phyloP scores from a whole-genome alignment of 352 stramenopile species.

The Peronospora destructor region DNA sequence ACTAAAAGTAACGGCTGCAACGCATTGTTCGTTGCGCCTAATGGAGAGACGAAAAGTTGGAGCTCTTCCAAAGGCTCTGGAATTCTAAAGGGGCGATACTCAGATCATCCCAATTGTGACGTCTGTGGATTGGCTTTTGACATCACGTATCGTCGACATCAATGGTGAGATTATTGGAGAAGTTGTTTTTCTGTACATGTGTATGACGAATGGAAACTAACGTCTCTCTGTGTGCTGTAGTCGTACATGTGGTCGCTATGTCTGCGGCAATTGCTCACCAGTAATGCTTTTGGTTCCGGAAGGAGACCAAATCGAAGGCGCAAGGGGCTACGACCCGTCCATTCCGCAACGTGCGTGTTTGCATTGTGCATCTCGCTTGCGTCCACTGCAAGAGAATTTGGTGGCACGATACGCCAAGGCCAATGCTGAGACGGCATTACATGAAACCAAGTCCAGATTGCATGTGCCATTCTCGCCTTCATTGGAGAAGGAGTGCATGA shows the following conservation, averaged over 20 bases:
- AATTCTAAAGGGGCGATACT: constrained; percentile 41
- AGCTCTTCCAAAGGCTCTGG: constrained; percentile 15
- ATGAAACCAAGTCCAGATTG: constrained; percentile 35
- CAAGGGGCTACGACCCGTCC: constrained; percentile 48
- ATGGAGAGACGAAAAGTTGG: constrained; percentile 2
- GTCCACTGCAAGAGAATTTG: constrained; percentile 43
- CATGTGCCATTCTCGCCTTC: constrained; percentile 50
- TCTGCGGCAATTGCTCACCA: constrained; percentile 58
- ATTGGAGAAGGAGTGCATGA: constrained; percentile 51
- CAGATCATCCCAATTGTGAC: constrained; percentile 60
- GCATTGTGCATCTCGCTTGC: constrained; percentile 41
- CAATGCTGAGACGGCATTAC: constrained; percentile 34
- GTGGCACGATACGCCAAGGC: constrained; percentile 37
- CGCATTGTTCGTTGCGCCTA: constrained; percentile 8
- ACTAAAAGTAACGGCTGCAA: constrained; percentile 9
- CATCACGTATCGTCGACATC: constrained; percentile 51
- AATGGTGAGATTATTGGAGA: constrained; percentile 32
- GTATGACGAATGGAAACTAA: constrained; percentile 1
- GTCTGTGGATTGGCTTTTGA: constrained; percentile 56
- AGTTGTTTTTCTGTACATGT: not conserved
- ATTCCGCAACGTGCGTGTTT: constrained; percentile 53
- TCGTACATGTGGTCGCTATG: constrained; percentile 41
- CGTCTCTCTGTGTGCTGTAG: constrained; percentile 15
- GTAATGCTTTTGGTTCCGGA: constrained; percentile 47
- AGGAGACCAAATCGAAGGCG: constrained; percentile 39